Evolutionary conservation across 2,329 filamentous ascomycete genomes (phyloP).

Genomic region (Microdochium nivale): DNA sequence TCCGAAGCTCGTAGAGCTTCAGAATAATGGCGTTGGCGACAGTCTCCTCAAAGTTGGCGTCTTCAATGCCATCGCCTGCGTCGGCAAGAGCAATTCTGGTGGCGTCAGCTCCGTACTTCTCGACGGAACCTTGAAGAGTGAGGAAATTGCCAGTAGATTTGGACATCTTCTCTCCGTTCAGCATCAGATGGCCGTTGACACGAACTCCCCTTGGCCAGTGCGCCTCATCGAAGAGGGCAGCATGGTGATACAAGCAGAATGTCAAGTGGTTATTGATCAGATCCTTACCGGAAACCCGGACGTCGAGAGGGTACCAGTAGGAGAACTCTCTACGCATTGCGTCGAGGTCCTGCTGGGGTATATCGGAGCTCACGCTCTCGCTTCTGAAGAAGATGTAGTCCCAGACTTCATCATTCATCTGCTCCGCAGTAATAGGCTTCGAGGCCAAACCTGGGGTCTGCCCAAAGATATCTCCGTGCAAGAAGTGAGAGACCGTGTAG

Average conservation of each 20-base stretch:
- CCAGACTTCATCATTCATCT: slow-evolving; percentile 94
- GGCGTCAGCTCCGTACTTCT: slow-evolving; percentile 93
- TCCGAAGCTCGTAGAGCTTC: slow-evolving; percentile 69
- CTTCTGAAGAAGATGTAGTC: slow-evolving; percentile 82
- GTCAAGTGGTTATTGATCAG: slow-evolving; percentile 90
- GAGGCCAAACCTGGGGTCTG: slow-evolving; percentile 58
- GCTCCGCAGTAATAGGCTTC: slow-evolving; percentile 56
- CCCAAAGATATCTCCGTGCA: slow-evolving; percentile 84
- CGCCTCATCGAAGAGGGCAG: slow-evolving; percentile 78
- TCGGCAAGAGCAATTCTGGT: slow-evolving; percentile 87
- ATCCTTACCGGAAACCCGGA: slow-evolving; percentile 86
- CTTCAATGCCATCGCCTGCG: slow-evolving; percentile 86
- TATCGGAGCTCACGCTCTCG: slow-evolving; percentile 59
- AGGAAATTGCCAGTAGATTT: slow-evolving; percentile 98
- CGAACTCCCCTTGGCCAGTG: slow-evolving; percentile 86
- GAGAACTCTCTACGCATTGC: slow-evolving; percentile 85
- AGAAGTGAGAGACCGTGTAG: slow-evolving; percentile 56
- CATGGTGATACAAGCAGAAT: slow-evolving; percentile 90
- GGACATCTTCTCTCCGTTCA: slow-evolving; percentile 98
- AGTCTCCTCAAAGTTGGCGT: slow-evolving; percentile 95
- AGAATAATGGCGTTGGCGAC: slow-evolving; percentile 90
- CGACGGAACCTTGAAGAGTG: slow-evolving; percentile 74
- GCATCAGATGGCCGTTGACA: slow-evolving; percentile 83
- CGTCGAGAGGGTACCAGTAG: slow-evolving; percentile 93
- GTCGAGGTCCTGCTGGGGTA: slow-evolving; percentile 64